A percentile compares a stretch with the other conserved stretches of the same genome.
These are phyloP conservation scores for Zygoascus tannicola DNA, from an alignment of 805 yeast genomes.

Conservation along the genomic window DNA sequence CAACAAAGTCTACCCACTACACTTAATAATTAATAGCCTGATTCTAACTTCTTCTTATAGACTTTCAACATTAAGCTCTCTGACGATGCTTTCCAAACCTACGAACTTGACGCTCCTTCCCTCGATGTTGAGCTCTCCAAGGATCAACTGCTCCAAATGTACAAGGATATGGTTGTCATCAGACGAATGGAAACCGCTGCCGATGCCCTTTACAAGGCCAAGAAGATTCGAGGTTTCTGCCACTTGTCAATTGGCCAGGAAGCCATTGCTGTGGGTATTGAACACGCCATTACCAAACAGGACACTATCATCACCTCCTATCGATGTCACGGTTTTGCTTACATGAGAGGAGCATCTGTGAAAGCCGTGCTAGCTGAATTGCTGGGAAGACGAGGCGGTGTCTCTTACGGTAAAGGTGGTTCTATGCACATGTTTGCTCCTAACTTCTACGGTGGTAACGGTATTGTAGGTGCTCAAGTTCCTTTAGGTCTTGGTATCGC, in stretches of 20 bases:
- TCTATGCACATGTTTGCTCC: conserved; percentile 98
- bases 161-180: conserved; percentile 87
- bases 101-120: conserved; percentile 68
- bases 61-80: conserved; percentile 41
- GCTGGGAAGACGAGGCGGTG: conserved; percentile 95
- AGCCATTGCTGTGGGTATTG: conserved; percentile 98
- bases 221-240: conserved; percentile 98
- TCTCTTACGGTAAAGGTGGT: conserved; percentile 96
- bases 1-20: no score
- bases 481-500: conserved; percentile 97
- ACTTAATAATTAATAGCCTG: no score
- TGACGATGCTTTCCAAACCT: conserved; percentile 75
- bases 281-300: conserved; percentile 75
- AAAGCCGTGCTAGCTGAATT: conserved; percentile 87
- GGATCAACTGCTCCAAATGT: conserved; percentile 77
- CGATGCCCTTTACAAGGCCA: conserved; percentile 96
- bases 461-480: conserved; percentile 99
- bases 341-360: conserved; percentile 91
- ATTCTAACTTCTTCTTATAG: no score
- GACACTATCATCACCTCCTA: conserved; percentile 94
- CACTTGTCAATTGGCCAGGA: conserved; percentile 98
- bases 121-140: conserved; percentile 71
- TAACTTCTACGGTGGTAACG: conserved; percentile 98
- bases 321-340: conserved; percentile 98
- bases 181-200: conserved; percentile 98